Conservation (phyloP, 441 rosid species). For the Aquilaria agallochum region DNA sequence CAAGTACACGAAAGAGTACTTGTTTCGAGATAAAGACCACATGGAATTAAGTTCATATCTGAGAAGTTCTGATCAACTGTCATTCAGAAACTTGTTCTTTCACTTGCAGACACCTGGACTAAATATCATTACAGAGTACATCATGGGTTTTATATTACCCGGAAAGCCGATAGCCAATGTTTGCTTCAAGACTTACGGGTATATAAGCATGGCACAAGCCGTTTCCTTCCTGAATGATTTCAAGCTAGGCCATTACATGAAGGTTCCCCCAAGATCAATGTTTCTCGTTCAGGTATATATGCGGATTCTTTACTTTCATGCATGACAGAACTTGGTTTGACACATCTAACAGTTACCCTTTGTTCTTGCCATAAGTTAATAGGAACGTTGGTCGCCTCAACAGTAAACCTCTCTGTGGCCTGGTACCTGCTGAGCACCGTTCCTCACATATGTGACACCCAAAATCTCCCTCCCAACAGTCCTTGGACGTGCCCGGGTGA, state of each 20-base stretch:
- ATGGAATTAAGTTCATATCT: too few species aligned
- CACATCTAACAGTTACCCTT: background rate
- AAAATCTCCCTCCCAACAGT: conserved; percentile 62
- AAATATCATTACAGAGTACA: conserved; percentile 54
- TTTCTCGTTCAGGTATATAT: conserved; percentile 46
- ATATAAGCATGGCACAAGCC: conserved; percentile 65
- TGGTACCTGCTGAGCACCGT: conserved; percentile 60
- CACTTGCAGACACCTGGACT: conserved; percentile 46
- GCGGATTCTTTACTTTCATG: too few species aligned
- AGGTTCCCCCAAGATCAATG: conserved; percentile 65
- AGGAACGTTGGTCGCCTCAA: conserved; percentile 73
- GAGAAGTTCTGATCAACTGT: too few species aligned
- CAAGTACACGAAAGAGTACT: background rate
- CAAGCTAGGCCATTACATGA: conserved; percentile 78
- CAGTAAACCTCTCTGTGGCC: conserved; percentile 60
- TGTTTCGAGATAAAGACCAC: too few species aligned
- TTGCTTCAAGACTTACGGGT: conserved; percentile 57
- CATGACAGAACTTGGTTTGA: background rate
- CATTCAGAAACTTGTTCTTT: background rate
- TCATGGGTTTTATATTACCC: conserved; percentile 53
- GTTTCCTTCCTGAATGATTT: conserved; percentile 57
- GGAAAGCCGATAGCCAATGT: conserved; percentile 69
- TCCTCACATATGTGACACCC: conserved; percentile 60
- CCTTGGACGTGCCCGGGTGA: conserved; percentile 86
- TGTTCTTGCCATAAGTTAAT: conserved; percentile 26